A percentile compares a stretch with the other conserved stretches of the same genome.
phyloP scores from a whole-genome alignment of 495 filamentous ascomycete genomes.

The Chlorociboria aeruginascens region DNA sequence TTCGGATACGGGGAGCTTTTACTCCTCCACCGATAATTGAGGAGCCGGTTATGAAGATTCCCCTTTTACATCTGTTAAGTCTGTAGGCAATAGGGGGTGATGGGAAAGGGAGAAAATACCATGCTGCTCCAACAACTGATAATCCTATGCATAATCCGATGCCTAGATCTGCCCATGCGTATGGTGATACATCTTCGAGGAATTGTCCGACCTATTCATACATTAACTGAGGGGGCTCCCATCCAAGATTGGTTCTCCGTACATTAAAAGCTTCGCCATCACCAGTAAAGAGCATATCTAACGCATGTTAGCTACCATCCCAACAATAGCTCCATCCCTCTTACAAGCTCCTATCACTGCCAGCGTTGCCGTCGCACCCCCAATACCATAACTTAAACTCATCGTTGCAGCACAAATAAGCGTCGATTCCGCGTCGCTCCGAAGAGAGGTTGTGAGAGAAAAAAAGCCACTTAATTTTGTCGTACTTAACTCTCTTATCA shows the following conservation, averaged over 20 bases:
- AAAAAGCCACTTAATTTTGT: neutral
- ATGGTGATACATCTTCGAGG: constrained; percentile 86
- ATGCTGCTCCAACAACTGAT: constrained; percentile 93
- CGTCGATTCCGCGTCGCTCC: neutral
- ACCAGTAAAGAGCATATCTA: constrained; percentile 96
- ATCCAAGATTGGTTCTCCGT: constrained; percentile 23
- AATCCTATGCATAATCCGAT: constrained; percentile 91
- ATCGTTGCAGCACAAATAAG: constrained; percentile 26
- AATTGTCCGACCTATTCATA: constrained; percentile 71
- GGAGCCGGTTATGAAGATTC: constrained; percentile 98
- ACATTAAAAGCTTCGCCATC: constrained; percentile 96
- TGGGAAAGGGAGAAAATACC: constrained; percentile 40
- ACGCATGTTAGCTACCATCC: constrained; percentile 24
- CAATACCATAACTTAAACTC: constrained; percentile 53
- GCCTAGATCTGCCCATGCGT: constrained; percentile 82
- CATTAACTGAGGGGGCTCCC: neutral
- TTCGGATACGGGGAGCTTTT: constrained; percentile 88
- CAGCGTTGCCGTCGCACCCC: constrained; percentile 57
- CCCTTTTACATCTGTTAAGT: constrained; percentile 42
- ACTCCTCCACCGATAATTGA: constrained; percentile 96
- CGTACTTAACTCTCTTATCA: neutral
- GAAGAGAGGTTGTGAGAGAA: neutral
- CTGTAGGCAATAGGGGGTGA: neutral
- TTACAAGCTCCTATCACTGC: constrained; percentile 83
- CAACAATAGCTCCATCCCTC: constrained; percentile 14